Conservation (phyloP, 176 grass and related monocot genomes). For the Musa troglodytarum region DNA sequence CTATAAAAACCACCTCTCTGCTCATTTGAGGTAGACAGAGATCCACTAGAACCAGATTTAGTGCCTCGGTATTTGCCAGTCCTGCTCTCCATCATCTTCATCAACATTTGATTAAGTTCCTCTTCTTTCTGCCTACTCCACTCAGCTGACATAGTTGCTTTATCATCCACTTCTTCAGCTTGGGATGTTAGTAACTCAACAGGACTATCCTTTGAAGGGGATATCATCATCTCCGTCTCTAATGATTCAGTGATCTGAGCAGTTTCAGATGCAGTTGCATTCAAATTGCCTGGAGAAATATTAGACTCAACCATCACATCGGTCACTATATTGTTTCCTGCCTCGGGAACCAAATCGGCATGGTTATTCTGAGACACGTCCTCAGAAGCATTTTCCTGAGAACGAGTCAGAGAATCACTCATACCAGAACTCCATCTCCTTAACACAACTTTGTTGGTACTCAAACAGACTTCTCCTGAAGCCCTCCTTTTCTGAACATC, state of each 20-base stretch:
- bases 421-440: slow-evolving; percentile 94
- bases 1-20: slow-evolving; percentile 37
- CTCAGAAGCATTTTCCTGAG: slow-evolving; percentile 49
- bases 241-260: slow-evolving; percentile 15
- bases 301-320: slow-evolving; percentile 34
- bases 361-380: slow-evolving; percentile 44
- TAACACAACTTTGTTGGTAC: slow-evolving; percentile 58
- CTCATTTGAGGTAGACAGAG: slow-evolving; percentile 36
- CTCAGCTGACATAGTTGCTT: slow-evolving; percentile 52
- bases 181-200: slow-evolving; percentile 34
- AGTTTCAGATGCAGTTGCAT: slow-evolving; percentile 23
- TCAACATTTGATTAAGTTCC: slow-evolving; percentile 92
- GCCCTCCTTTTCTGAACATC: slow-evolving; percentile 64
- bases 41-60: slow-evolving; percentile 28
- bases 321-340: slow-evolving; percentile 31
- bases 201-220: slow-evolving; percentile 28
- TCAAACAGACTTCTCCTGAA: slow-evolving; percentile 44
- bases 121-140: slow-evolving; percentile 94
- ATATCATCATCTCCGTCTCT: slow-evolving; percentile 27
- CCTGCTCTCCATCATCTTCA: slow-evolving; percentile 91
- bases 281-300: slow-evolving; percentile 9
- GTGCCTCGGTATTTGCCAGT: slow-evolving; percentile 51
- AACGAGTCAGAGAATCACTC: slow-evolving; percentile 52
- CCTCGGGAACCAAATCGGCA: slow-evolving; percentile 23
- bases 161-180: slow-evolving; percentile 44